phyloP scores from a whole-genome alignment of 495 filamentous ascomycete species.

The Penicillium roqueforti region DNA sequence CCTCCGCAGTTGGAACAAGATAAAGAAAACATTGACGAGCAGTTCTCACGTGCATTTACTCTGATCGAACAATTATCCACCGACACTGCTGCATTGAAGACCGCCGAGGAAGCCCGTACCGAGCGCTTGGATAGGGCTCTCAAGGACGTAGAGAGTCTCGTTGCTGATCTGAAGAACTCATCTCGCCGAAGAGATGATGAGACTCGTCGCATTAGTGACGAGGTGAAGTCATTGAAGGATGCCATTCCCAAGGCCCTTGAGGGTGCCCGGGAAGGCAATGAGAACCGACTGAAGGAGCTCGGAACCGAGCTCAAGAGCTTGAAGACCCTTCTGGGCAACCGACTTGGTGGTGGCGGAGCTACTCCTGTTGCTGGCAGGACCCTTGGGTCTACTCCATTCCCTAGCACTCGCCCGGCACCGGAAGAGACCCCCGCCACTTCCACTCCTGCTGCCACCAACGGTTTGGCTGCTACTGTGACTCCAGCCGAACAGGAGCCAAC shows the following conservation, averaged over 20 bases:
- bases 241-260: conserved; percentile 83
- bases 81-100: conserved; percentile 84
- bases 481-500: conserved; percentile 31
- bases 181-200: conserved; percentile 80
- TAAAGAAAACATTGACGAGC: conserved; percentile 84
- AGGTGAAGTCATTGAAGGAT: conserved; percentile 75
- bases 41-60: conserved; percentile 85
- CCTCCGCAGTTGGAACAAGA: conserved; percentile 89
- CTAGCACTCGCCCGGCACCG: conserved; percentile 27
- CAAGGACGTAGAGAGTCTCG: conserved; percentile 75
- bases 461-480: conserved; percentile 28
- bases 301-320: conserved; percentile 86
- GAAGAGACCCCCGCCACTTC: conserved; percentile 16
- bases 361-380: conserved; percentile 35
- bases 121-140: conserved; percentile 80
- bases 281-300: conserved; percentile 77
- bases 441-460: conserved; percentile 28
- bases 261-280: conserved; percentile 78
- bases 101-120: conserved; percentile 77
- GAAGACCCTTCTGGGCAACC: conserved; percentile 79
- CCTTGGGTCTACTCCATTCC: conserved; percentile 22
- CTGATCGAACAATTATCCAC: conserved; percentile 86
- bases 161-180: conserved; percentile 73
- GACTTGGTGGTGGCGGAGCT: conserved; percentile 55
- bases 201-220: conserved; percentile 75